These are phyloP conservation scores for Diaporthe sp. DNA, from an alignment of 2,329 filamentous ascomycete genomes.

Conservation along the genomic window DNA sequence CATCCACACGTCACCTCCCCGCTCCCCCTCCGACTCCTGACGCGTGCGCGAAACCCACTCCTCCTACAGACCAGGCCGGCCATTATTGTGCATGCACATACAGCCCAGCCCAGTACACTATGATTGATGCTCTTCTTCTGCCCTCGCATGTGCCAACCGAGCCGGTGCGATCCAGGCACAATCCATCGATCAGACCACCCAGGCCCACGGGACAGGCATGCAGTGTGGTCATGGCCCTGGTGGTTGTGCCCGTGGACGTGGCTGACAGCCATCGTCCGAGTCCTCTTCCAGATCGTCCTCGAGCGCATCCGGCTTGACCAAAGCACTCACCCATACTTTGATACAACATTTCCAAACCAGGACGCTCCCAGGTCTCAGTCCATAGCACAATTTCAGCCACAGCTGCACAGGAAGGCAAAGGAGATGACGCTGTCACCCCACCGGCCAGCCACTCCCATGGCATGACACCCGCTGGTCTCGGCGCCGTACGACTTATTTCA, in stretches of 20 bases:
- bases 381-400: neutral
- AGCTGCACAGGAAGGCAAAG: constrained; percentile 1
- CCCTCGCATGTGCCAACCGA: neutral
- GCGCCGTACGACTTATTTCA: constrained; percentile 30
- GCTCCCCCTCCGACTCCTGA: neutral
- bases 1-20: constrained; percentile 11
- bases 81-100: neutral
- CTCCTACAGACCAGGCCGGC: constrained; percentile 2
- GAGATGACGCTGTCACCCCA: neutral
- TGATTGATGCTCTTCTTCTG: neutral
- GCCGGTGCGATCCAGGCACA: constrained; percentile 6
- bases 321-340: neutral
- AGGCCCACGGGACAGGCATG: neutral
- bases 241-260: neutral
- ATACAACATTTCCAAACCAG: neutral
- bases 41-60: constrained; percentile 15
- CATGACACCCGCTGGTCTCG: constrained; percentile 28
- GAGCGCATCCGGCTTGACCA: neutral
- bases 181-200: constrained; percentile 4
- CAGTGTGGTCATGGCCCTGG: neutral
- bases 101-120: neutral
- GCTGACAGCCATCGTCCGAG: neutral
- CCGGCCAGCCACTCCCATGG: constrained; percentile 3
- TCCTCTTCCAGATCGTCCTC: neutral
- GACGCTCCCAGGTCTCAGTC: neutral